Evolutionary conservation across 805 yeast genomes (phyloP).

Genomic region (Metschnikowia henanensis): DNA sequence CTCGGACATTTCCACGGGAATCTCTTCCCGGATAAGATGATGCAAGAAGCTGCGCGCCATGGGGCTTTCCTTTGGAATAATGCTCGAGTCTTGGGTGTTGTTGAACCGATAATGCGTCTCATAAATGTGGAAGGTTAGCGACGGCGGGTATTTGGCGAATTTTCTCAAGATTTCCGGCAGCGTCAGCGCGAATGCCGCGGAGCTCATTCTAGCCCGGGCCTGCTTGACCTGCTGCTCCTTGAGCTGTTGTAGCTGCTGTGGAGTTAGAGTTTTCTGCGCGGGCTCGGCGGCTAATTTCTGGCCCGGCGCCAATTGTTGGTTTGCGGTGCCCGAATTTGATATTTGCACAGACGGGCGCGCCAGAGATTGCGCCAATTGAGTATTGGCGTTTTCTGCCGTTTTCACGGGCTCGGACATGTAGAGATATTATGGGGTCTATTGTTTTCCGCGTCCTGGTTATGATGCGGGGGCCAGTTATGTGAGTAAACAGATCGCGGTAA

Average conservation of each 20-base stretch:
- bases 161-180: slow-evolving; percentile 72
- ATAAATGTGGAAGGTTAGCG: slow-evolving; percentile 86
- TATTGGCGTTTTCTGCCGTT: background rate
- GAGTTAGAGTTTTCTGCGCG: slow-evolving; percentile 26
- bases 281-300: slow-evolving; percentile 23
- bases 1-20: slow-evolving; percentile 89
- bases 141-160: slow-evolving; percentile 74
- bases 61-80: slow-evolving; percentile 74
- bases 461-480: background rate
- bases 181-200: slow-evolving; percentile 65
- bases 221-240: slow-evolving; percentile 22
- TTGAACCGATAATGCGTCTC: slow-evolving; percentile 92
- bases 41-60: slow-evolving; percentile 77
- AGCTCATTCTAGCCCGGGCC: slow-evolving; percentile 27
- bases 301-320: slow-evolving; percentile 3
- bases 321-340: background rate
- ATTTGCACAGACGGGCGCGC: background rate
- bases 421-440: background rate
- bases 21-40: slow-evolving; percentile 75
- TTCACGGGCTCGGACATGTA: background rate
- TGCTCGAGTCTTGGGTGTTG: slow-evolving; percentile 76
- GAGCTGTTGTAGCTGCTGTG: slow-evolving; percentile 21
- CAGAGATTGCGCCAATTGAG: background rate
- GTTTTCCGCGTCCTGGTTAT: background rate
- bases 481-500: background rate